These are phyloP conservation scores for Melaleuca quinquenervia DNA, from an alignment of 345 rosid species.

Conservation along the genomic window DNA sequence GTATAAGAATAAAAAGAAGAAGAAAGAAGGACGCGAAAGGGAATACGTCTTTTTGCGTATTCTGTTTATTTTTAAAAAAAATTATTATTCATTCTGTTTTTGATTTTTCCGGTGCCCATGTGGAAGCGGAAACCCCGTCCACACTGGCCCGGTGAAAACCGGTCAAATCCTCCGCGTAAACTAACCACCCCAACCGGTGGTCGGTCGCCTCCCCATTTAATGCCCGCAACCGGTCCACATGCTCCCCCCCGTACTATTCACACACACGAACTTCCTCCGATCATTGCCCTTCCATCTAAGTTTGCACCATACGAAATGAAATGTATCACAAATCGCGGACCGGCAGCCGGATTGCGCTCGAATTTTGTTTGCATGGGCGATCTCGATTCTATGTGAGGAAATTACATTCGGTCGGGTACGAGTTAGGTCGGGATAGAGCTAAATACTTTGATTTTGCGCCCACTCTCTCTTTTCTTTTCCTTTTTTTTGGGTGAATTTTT, in stretches of 20 bases:
- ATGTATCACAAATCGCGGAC: not conserved
- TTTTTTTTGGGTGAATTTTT: not conserved
- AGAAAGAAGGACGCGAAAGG: not conserved
- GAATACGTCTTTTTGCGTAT: not conserved
- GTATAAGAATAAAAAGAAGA: not conserved
- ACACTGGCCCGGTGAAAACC: constrained; percentile 24
- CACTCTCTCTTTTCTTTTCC: no score
- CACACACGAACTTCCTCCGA: not conserved
- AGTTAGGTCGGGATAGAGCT: not conserved
- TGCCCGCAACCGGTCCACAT: constrained; percentile 34
- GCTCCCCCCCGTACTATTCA: constrained; percentile 12
- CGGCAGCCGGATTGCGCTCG: no score
- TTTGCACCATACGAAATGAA: not conserved
- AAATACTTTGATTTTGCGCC: no score
- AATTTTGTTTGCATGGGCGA: no score
- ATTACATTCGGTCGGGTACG: rapidly evolving
- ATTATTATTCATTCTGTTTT: not conserved
- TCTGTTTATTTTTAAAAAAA: not conserved
- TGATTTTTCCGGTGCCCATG: constrained; percentile 8
- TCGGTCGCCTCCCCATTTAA: constrained; percentile 32
- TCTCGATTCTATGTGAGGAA: not conserved
- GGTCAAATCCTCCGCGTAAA: constrained; percentile 25
- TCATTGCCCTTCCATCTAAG: not conserved
- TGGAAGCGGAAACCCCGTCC: constrained; percentile 7
- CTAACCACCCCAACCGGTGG: constrained; percentile 8